Evolutionary conservation across 768 basidiomycete species (phyloP), one percentile per base, ranked within the genome.

Genomic region (Lactarius hengduanensis): DNA sequence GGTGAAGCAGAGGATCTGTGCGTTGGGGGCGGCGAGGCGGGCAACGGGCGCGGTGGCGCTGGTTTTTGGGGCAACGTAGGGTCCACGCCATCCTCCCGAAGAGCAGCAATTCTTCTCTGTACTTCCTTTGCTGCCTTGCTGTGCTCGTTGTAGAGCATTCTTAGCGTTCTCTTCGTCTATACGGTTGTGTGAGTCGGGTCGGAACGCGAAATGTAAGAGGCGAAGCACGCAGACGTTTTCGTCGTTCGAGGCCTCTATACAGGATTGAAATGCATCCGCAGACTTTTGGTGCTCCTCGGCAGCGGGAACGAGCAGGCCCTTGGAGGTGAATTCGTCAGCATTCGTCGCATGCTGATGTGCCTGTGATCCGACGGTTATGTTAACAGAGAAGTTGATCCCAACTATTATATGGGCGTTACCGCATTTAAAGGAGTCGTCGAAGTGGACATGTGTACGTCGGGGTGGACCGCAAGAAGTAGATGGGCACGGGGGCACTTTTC

Each of bases 331-430:
- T 65, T 92, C 90, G 59, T 93, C 91, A 41, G 91, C 91, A 72
- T 89, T 89, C 18, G 87, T 86, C 61, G 89, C 89, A 76, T 92
- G 90, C 71, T 89, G 86, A 75, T 94, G 90, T 26, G 92, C 91
- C 91, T 93, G 74, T 28, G 58, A 41, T 22, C n/a, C 50, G 61
- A 67, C 50, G 59, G 40, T n/a, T 34, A 9, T 54, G 61, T 63
- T 64, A 68, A 61, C 59, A 68, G 50, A 18, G 41, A 41, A 53
- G 18, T 20, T 15, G n/a, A 41, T 41, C n/a, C 47, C 30, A 18
- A 16, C 28, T 36, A 57, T 47, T 50, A 57, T 36, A 45, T 41
- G 61, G 28, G 50, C 45, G 58, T 63, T 69, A 73, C 74, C 70
- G 73, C 67, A 45, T 69, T 72, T 64, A 74, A 67, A 20, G 74